Conservation (phyloP, 345 rosid genomes). For the Streptanthus diversifolius region DNA sequence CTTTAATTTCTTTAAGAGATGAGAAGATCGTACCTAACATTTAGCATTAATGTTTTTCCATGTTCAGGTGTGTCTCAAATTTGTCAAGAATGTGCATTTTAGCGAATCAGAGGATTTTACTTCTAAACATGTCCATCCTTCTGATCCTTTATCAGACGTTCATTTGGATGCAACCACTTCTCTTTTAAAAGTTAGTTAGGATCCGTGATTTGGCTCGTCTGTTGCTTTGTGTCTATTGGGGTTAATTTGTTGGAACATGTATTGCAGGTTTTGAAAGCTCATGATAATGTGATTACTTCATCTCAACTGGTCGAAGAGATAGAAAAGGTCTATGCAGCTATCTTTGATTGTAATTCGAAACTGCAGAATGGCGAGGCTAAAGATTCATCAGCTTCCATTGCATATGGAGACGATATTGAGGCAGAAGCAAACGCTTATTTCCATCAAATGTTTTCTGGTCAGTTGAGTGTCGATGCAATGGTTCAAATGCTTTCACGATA, state of each 20-base stretch:
- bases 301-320: constrained; percentile 64
- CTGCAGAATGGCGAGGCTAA: constrained; percentile 70
- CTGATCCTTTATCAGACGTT: constrained; percentile 50
- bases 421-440: constrained; percentile 91
- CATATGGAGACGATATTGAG: constrained; percentile 79
- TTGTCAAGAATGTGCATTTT: constrained; percentile 65
- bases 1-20: not conserved
- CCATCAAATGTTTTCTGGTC: constrained; percentile 92
- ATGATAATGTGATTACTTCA: constrained; percentile 43
- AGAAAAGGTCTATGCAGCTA: constrained; percentile 54
- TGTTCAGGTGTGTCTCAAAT: constrained; percentile 84
- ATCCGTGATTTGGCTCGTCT: not conserved
- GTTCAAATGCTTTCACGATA: constrained; percentile 93
- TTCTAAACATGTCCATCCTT: constrained; percentile 52
- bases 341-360: constrained; percentile 48
- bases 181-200: constrained; percentile 62
- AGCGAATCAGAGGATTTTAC: constrained; percentile 63
- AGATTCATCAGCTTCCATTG: constrained; percentile 64
- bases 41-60: constrained; percentile 5
- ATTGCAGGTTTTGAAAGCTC: constrained; percentile 65
- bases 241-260: constrained; percentile 4
- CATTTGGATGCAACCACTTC: constrained; percentile 57
- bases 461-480: constrained; percentile 77
- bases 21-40: constrained; percentile 1
- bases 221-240: not conserved